Percentiles rank a stretch among this genome's conserved stretches.
Evolutionary conservation across 192 early-diverging fungal species (phyloP).

Genomic region (Polychytrium aggregatum): DNA sequence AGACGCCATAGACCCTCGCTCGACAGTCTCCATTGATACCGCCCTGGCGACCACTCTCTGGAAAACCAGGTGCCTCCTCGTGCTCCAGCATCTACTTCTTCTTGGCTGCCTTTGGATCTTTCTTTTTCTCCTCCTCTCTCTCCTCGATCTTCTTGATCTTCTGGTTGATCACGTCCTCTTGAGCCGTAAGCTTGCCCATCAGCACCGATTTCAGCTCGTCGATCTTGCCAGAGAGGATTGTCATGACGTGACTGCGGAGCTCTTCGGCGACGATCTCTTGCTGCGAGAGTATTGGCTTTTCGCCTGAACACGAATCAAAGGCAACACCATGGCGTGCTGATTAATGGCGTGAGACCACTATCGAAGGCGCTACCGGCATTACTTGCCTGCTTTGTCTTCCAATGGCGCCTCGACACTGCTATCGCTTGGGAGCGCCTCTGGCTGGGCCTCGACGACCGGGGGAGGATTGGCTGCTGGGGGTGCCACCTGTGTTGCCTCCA

Average conservation of each 20-base stretch:
- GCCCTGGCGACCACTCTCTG: no score
- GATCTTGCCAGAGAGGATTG: constrained; percentile 20
- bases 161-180: constrained; percentile 32
- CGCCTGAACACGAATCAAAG: neutral
- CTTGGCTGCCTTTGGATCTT: constrained; percentile 9
- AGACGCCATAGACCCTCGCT: no score
- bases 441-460: neutral
- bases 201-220: constrained; percentile 35
- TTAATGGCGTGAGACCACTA: constrained; percentile 1
- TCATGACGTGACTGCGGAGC: constrained; percentile 19
- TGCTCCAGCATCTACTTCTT: no score
- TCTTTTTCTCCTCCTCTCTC: constrained; percentile 8
- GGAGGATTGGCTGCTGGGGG: no score
- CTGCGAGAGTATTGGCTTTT: neutral
- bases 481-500: no score
- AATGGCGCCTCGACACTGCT: neutral
- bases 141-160: constrained; percentile 12
- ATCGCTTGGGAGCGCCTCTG: neutral
- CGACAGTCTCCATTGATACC: no score
- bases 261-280: constrained; percentile 32
- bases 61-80: no score
- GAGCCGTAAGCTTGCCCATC: constrained; percentile 16
- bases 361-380: constrained; percentile 2
- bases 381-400: neutral
- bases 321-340: neutral